These are phyloP conservation scores for Camelina neglecta DNA, from an alignment of 345 rosid species.

Conservation along the genomic window DNA sequence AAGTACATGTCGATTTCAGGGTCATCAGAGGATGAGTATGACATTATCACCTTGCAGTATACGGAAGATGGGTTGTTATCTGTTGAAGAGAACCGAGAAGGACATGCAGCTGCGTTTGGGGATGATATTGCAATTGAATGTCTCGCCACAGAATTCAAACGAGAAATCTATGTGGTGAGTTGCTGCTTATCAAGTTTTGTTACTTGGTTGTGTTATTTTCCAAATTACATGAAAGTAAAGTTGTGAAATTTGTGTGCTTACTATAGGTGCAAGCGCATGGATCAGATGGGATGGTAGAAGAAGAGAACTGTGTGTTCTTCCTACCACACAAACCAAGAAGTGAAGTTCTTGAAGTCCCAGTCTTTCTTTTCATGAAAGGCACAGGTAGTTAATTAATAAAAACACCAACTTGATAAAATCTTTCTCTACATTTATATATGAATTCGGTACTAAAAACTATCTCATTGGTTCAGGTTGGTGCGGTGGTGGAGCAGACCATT, in stretches of 20 bases:
- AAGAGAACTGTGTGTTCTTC: slow-evolving; percentile 94
- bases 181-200: background rate
- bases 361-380: slow-evolving; percentile 98
- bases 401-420: background rate
- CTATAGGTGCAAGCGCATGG: slow-evolving; percentile 97
- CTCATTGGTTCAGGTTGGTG: slow-evolving; percentile 74
- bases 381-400: slow-evolving; percentile 58
- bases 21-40: slow-evolving; percentile 84
- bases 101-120: slow-evolving; percentile 96
- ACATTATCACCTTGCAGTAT: slow-evolving; percentile 87
- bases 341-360: slow-evolving; percentile 77
- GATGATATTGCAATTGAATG: slow-evolving; percentile 97
- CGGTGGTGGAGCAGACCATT: slow-evolving; percentile 98
- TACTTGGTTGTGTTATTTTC: background rate
- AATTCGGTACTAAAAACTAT: background rate
- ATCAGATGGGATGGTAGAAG: slow-evolving; percentile 94
- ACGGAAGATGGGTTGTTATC: slow-evolving; percentile 94
- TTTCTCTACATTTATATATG: background rate
- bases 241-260: slow-evolving; percentile 5
- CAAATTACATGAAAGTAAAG: background rate
- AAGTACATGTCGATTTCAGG: slow-evolving; percentile 97
- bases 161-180: slow-evolving; percentile 90
- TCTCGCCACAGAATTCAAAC: slow-evolving; percentile 93
- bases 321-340: slow-evolving; percentile 93
- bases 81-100: slow-evolving; percentile 82